These are phyloP conservation scores for Penicillium flavigenum DNA, from an alignment of 495 filamentous ascomycete species.

Conservation along the genomic window DNA sequence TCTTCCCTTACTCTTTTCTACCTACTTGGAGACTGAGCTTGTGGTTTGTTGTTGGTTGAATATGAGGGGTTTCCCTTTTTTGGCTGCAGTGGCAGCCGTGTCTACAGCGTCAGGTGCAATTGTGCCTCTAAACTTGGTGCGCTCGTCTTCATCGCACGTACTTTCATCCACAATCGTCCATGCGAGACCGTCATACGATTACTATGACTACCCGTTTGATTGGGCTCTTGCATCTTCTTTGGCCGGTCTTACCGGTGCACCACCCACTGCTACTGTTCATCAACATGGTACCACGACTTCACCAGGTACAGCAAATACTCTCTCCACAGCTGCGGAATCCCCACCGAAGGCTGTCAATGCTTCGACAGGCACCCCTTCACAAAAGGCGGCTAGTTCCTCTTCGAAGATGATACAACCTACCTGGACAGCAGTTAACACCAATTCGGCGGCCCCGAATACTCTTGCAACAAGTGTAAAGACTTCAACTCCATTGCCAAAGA, in stretches of 20 bases:
- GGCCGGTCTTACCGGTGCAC: constrained; percentile 1
- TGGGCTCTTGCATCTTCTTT: constrained; percentile 5
- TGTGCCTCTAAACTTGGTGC: constrained; percentile 11
- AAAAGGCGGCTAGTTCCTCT: neutral
- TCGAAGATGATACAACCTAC: neutral
- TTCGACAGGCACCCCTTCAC: neutral
- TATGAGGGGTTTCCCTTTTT: constrained; percentile 21
- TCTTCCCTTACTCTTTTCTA: neutral
- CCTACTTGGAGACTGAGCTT: constrained; percentile 6
- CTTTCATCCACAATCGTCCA: neutral
- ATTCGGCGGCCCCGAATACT: neutral
- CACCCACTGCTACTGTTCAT: neutral
- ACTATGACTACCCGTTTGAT: neutral
- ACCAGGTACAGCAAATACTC: neutral
- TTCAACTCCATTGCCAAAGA: neutral
- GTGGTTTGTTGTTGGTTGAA: constrained; percentile 9
- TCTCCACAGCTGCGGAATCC: neutral
- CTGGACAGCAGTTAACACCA: neutral
- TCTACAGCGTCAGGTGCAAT: constrained; percentile 17
- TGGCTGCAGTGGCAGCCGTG: constrained; percentile 16
- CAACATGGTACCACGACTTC: neutral
- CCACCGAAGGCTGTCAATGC: neutral
- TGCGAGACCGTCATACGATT: neutral
- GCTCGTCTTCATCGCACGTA: neutral
- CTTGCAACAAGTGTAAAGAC: neutral